These are phyloP conservation scores for Paramecium sexaurelia DNA, from an alignment of 73 alveolate species.

Conservation along the genomic window DNA sequence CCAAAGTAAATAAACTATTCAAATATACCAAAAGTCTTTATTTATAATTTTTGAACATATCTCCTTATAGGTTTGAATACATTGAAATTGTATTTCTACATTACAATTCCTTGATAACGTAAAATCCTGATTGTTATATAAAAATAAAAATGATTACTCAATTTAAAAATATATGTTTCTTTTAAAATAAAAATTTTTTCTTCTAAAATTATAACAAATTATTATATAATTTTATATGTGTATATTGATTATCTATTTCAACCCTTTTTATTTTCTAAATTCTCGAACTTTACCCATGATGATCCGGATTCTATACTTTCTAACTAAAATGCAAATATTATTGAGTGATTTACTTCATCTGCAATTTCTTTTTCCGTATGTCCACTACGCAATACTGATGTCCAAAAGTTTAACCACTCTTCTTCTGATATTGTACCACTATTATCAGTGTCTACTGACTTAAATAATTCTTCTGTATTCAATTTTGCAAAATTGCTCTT, in stretches of 20 bases:
- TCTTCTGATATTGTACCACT: conserved; percentile 72
- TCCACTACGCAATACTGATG: conserved; percentile 54
- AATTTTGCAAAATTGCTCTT: conserved; percentile 66
- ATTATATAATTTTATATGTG: background rate
- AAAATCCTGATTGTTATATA: no score
- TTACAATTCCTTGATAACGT: no score
- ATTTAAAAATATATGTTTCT: no score
- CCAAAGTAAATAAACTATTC: no score
- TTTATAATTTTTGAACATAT: no score
- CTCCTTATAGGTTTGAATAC: no score
- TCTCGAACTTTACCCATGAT: conserved; percentile 52
- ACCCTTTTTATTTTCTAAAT: background rate
- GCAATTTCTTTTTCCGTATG: conserved; percentile 64
- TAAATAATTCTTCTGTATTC: conserved; percentile 69
- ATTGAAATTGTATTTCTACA: no score
- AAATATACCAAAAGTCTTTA: no score
- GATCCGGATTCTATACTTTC: conserved; percentile 48
- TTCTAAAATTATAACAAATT: background rate
- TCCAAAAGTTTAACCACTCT: conserved; percentile 72
- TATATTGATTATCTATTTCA: background rate
- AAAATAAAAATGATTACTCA: no score
- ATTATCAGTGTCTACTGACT: conserved; percentile 65
- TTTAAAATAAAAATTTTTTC: background rate
- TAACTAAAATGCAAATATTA: background rate
- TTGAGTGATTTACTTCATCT: conserved; percentile 40